These are phyloP conservation scores for Quillaja saponaria DNA, from an alignment of 306 rosid species.

Conservation along the genomic window DNA sequence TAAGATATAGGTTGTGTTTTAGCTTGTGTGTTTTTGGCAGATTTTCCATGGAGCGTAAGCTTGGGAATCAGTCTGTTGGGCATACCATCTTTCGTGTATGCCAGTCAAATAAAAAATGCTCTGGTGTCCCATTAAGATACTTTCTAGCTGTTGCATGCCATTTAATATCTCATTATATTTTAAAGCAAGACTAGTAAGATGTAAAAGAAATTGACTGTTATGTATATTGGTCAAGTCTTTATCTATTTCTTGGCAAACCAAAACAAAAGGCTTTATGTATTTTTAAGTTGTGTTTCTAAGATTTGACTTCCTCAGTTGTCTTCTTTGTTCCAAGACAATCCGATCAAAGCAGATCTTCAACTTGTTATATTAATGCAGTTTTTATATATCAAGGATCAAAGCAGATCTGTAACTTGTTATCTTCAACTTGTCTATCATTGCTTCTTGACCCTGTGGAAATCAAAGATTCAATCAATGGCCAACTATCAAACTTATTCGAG, in stretches of 20 bases:
- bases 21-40: conserved; percentile 65
- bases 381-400: too few species aligned
- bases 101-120: conserved; percentile 61
- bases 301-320: conserved; percentile 9
- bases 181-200: conserved; percentile 27
- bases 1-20: background rate
- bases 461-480: too few species aligned
- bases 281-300: conserved; percentile 7
- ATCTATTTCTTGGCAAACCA: conserved; percentile 16
- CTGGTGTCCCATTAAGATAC: conserved; percentile 43
- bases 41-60: conserved; percentile 96
- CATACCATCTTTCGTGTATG: conserved; percentile 40
- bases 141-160: conserved; percentile 50
- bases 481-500: too few species aligned
- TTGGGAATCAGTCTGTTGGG: conserved; percentile 58
- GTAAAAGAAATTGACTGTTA: conserved; percentile 37
- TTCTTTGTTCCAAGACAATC: background rate
- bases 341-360: too few species aligned
- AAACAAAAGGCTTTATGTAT: conserved; percentile 4
- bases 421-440: too few species aligned
- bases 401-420: too few species aligned
- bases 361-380: too few species aligned
- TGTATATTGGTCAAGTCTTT: conserved; percentile 35
- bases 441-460: too few species aligned
- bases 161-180: conserved; percentile 38